Percentiles rank a stretch among this genome's conserved stretches.
phyloP scores from a whole-genome alignment of 148 eudicot species.

The Rhododendron williamsianum region DNA sequence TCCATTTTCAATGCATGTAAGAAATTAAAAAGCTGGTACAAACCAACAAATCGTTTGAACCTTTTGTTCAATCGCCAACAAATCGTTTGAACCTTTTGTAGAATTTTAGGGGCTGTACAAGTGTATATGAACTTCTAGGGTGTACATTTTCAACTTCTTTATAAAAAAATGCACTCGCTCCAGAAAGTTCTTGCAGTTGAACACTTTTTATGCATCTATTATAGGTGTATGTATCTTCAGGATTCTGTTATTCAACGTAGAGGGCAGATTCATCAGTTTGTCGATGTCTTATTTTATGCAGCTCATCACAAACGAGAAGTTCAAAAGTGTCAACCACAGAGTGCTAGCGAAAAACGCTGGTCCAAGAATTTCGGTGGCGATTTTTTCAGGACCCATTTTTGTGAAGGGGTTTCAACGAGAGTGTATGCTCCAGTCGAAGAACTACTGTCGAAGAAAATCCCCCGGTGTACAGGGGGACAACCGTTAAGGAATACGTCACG shows the following conservation, averaged over 20 bases:
- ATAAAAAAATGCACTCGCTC: too few species aligned
- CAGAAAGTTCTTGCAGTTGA: too few species aligned
- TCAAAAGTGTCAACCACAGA: constrained; percentile 46
- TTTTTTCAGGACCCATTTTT: constrained; percentile 21
- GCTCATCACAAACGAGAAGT: constrained; percentile 51
- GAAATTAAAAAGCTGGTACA: too few species aligned
- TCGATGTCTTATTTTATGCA: neutral
- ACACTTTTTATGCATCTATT: neutral
- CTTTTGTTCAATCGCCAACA: too few species aligned
- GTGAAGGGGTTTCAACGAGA: neutral
- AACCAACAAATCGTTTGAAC: too few species aligned
- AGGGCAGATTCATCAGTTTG: neutral
- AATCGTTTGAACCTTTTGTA: too few species aligned
- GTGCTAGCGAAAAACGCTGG: constrained; percentile 32
- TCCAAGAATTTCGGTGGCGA: constrained; percentile 47
- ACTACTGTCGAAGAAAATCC: constrained; percentile 18
- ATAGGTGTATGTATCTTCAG: neutral
- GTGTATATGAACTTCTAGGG: too few species aligned
- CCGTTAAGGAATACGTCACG: neutral
- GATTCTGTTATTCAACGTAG: neutral
- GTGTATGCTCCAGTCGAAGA: constrained; percentile 28
- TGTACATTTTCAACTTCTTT: too few species aligned
- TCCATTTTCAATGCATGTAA: too few species aligned
- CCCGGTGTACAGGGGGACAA: constrained; percentile 18
- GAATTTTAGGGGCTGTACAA: too few species aligned